Evolutionary conservation across 2,329 filamentous ascomycete genomes (phyloP).

Genomic region (Claviceps paspali): DNA sequence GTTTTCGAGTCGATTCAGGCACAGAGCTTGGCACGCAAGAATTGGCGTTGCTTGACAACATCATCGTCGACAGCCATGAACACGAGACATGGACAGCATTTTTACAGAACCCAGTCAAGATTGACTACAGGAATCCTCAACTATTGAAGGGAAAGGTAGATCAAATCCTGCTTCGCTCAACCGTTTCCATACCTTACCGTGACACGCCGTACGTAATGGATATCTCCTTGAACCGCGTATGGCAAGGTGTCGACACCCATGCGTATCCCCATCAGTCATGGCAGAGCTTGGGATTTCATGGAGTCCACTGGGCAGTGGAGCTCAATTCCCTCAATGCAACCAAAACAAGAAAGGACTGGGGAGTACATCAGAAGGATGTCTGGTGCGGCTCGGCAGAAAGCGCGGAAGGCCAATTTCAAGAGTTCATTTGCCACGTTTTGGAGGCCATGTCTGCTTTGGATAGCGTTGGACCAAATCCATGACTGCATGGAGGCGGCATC

Average conservation of each 20-base stretch:
- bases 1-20: conserved; percentile 15
- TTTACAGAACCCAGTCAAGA: background rate
- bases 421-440: conserved; percentile 17
- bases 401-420: conserved; percentile 14
- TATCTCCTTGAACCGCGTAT: conserved; percentile 15
- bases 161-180: conserved; percentile 13
- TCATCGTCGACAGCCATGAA: conserved; percentile 7
- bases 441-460: conserved; percentile 14
- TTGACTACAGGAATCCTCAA: background rate
- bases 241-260: conserved; percentile 11
- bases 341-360: conserved; percentile 17
- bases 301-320: conserved; percentile 21
- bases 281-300: conserved; percentile 19
- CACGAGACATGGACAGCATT: background rate
- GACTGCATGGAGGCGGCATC: background rate
- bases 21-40: conserved; percentile 9
- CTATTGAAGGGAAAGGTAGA: conserved; percentile 1
- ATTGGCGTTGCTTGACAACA: conserved; percentile 9
- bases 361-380: conserved; percentile 14
- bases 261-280: conserved; percentile 11
- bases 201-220: conserved; percentile 19
- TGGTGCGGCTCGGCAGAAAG: conserved; percentile 16
- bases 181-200: conserved; percentile 15
- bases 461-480: background rate
- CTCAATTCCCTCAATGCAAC: conserved; percentile 14